Evolutionary conservation across 345 rosid species (phyloP), one percentile per base, ranked within the genome.

Genomic region (Gossypium bickii): DNA sequence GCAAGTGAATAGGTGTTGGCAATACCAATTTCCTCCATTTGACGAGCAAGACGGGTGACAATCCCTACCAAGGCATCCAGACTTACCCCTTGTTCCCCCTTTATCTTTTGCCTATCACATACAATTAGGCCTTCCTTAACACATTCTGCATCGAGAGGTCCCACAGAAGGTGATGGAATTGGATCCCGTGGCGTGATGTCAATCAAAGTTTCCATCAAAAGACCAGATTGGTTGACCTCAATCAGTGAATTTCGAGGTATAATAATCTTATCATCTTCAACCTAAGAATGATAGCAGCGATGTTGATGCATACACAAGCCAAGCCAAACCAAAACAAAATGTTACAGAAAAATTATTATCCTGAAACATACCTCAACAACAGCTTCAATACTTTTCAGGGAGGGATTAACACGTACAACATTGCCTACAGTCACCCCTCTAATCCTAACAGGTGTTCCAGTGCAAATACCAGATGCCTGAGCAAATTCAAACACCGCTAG

Each of bases 181-280:
- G 98, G 99, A 81, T 92, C 72, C 71, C 83, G 85, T 3, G 99
- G 99, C 1, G 94, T 93, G 68, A 96, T 90, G 71, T 96, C 98
- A 27, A 96, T 93, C 85, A 96, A 12, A 59, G 99, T 93, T 81
- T 96, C 98, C 98, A 93, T 93, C 16, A 93, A 86, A 78, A 96
- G 97, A 79, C 99, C 99, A 52, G 99, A 96, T 81, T 92, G 99
- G 83, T 96, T 96, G 81, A 96, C 97, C 84, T 96, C 99, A 69
- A 96, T 83, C 47, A 86, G 79, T 29, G 98, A 88, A 84, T 96
- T 96, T 78, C 78, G 91, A 9, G 98, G 99, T 74, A 96, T 92
- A 73, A 96, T 78, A 71, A 86, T 89, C 78, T 96, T 93, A 78
- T 96, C 97, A 89, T 96, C 98, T 80, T 96, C 99, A 72, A 96